Conservation (phyloP, 371 early-diverging fungal species). For the Mucor velutinosus region DNA sequence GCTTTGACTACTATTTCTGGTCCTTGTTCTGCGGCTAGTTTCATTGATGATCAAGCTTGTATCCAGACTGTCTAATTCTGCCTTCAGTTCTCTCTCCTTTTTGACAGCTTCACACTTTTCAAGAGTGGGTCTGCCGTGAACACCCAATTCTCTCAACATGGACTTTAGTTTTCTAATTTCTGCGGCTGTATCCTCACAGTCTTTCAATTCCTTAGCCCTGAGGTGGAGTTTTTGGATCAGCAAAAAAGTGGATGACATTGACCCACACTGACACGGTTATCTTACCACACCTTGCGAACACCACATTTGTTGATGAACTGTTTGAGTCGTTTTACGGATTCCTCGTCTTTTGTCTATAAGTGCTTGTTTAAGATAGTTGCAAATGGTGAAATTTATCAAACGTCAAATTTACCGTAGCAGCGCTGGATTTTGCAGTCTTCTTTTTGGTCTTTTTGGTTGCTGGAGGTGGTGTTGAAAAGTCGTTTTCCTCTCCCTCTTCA, state of each 20-base stretch:
- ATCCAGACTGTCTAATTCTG: slow-evolving; percentile 42
- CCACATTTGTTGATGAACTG: slow-evolving; percentile 48
- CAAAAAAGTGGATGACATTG: not conserved
- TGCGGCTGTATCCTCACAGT: slow-evolving; percentile 19
- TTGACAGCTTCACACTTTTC: slow-evolving; percentile 51
- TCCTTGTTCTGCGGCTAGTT: slow-evolving; percentile 10
- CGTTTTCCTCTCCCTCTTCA: not conserved
- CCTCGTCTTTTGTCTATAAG: slow-evolving; percentile 19
- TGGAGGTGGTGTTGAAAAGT: not conserved
- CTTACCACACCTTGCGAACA: slow-evolving; percentile 46
- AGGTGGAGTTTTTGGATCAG: not conserved
- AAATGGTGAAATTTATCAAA: not conserved
- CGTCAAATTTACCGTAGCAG: not conserved
- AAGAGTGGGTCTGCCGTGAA: slow-evolving; percentile 38
- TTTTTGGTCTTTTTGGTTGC: slow-evolving; percentile 1
- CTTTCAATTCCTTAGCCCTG: slow-evolving; percentile 39
- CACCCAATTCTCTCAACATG: slow-evolving; percentile 28
- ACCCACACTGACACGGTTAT: no score
- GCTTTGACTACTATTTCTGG: slow-evolving; percentile 9
- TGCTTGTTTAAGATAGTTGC: not conserved
- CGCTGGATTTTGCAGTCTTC: not conserved
- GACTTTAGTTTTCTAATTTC: slow-evolving; percentile 21
- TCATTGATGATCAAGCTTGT: slow-evolving; percentile 35
- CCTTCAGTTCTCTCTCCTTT: slow-evolving; percentile 40
- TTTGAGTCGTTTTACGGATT: slow-evolving; percentile 45